phyloP scores from a whole-genome alignment of 805 yeast genomes.

The Myxozyma mucilagina region DNA sequence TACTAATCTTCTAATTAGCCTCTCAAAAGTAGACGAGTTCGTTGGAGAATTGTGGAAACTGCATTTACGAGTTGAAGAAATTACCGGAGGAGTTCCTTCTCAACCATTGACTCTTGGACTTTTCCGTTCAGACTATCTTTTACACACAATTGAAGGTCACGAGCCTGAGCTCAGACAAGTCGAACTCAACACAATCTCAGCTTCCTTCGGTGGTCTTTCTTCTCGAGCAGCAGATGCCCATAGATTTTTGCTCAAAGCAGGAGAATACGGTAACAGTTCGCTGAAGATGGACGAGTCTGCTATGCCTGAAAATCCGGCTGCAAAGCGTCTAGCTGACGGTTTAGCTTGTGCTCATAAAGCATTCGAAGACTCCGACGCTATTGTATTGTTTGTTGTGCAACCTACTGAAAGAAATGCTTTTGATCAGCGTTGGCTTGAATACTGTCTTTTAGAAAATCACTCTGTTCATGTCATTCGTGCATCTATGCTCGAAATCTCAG shows the following conservation, averaged over 20 bases:
- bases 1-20: constrained; percentile 46
- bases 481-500: constrained; percentile 60
- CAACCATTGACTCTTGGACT: constrained; percentile 78
- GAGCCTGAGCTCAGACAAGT: constrained; percentile 71
- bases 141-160: constrained; percentile 49
- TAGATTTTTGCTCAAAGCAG: constrained; percentile 43
- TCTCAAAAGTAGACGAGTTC: constrained; percentile 64
- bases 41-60: constrained; percentile 75
- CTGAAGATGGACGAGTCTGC: constrained; percentile 32
- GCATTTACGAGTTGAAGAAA: constrained; percentile 50
- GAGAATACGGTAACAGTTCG: constrained; percentile 5
- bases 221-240: constrained; percentile 78
- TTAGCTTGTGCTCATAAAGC: constrained; percentile 63
- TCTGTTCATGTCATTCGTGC: constrained; percentile 65
- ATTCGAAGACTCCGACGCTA: constrained; percentile 46
- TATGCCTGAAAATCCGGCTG: constrained; percentile 70
- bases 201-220: constrained; percentile 90
- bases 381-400: constrained; percentile 78
- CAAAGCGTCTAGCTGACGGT: constrained; percentile 62
- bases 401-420: constrained; percentile 83
- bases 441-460: constrained; percentile 56
- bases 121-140: constrained; percentile 88
- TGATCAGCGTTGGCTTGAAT: constrained; percentile 88
- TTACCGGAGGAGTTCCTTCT: constrained; percentile 47
- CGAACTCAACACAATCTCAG: constrained; percentile 94